Conservation (phyloP, 2,329 filamentous ascomycete species). For the Pseudocercospora fuligena region DNA sequence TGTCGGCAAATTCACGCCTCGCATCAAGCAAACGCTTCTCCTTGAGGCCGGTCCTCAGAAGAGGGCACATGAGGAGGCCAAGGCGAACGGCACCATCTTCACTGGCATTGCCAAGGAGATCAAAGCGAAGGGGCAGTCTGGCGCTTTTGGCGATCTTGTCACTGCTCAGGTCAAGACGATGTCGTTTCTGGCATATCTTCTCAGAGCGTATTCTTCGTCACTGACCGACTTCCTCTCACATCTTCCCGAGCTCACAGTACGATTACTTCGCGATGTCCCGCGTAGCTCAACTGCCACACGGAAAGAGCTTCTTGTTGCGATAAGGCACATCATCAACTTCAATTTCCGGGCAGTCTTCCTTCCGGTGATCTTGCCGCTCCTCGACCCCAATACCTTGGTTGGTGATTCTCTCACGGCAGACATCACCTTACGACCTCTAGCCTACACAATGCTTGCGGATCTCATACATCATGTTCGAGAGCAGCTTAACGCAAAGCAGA, state of each 20-base stretch:
- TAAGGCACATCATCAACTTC: slow-evolving; percentile 98
- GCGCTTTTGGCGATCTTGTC: slow-evolving; percentile 95
- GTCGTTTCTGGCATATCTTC: slow-evolving; percentile 94
- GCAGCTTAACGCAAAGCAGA: slow-evolving; percentile 84
- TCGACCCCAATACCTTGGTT: slow-evolving; percentile 92
- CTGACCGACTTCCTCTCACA: slow-evolving; percentile 84
- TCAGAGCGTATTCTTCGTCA: slow-evolving; percentile 85
- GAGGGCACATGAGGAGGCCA: slow-evolving; percentile 85
- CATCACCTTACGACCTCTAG: slow-evolving; percentile 91
- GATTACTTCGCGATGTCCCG: slow-evolving; percentile 89
- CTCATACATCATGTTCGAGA: slow-evolving; percentile 96
- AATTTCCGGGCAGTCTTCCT: slow-evolving; percentile 96
- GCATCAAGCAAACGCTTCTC: slow-evolving; percentile 88
- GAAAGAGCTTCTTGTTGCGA: slow-evolving; percentile 94
- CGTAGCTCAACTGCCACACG: slow-evolving; percentile 90
- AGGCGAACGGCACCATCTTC: slow-evolving; percentile 78
- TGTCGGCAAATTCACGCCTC: slow-evolving; percentile 87
- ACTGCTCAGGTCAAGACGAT: slow-evolving; percentile 99
- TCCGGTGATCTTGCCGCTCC: slow-evolving; percentile 88
- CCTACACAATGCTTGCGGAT: slow-evolving; percentile 98
- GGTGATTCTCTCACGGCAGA: slow-evolving; percentile 96
- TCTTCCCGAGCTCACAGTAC: slow-evolving; percentile 86
- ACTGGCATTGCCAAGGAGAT: slow-evolving; percentile 93
- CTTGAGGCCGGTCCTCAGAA: slow-evolving; percentile 92
- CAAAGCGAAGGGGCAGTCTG: slow-evolving; percentile 69